A percentile compares a stretch with the other conserved stretches of the same genome.
phyloP scores from a whole-genome alignment of 176 grass and related monocot genomes.

The Rhynchospora tenuis region DNA sequence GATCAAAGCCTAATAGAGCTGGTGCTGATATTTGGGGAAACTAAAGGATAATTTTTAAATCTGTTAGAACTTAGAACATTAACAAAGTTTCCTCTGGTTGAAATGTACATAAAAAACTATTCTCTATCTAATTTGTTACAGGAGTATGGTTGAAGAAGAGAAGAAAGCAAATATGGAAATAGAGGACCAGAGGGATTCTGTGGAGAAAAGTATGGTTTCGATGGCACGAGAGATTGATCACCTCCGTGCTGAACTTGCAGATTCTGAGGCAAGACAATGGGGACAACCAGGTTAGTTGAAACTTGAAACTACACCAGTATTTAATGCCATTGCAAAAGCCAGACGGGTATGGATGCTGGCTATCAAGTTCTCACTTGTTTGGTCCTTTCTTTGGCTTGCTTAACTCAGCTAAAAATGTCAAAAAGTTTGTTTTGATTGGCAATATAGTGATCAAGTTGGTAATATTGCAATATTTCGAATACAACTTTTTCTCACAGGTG shows the following conservation, averaged over 20 bases:
- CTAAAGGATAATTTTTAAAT: neutral
- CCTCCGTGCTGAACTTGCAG: constrained; percentile 21
- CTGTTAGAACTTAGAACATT: constrained; percentile 8
- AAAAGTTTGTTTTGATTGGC: neutral
- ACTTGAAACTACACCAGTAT: neutral
- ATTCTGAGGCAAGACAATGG: constrained; percentile 22
- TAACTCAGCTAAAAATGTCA: neutral
- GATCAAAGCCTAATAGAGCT: neutral
- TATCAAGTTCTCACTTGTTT: neutral
- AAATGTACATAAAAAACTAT: neutral
- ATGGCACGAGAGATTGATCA: constrained; percentile 22
- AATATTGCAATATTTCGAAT: neutral
- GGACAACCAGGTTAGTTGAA: constrained; percentile 24
- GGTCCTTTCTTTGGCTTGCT: neutral
- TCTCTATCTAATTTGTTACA: neutral
- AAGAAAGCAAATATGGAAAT: constrained; percentile 26
- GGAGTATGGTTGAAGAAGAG: constrained; percentile 19
- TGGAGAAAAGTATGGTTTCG: constrained; percentile 31
- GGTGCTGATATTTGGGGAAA: neutral
- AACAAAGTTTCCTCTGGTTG: neutral
- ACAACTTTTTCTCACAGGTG: neutral
- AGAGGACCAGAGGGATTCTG: constrained; percentile 17
- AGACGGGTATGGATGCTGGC: neutral
- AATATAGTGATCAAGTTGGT: neutral
- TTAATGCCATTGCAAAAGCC: neutral